These are phyloP conservation scores for Nannochloris sp. DNA, from an alignment of 139 green algal species.

Conservation along the genomic window DNA sequence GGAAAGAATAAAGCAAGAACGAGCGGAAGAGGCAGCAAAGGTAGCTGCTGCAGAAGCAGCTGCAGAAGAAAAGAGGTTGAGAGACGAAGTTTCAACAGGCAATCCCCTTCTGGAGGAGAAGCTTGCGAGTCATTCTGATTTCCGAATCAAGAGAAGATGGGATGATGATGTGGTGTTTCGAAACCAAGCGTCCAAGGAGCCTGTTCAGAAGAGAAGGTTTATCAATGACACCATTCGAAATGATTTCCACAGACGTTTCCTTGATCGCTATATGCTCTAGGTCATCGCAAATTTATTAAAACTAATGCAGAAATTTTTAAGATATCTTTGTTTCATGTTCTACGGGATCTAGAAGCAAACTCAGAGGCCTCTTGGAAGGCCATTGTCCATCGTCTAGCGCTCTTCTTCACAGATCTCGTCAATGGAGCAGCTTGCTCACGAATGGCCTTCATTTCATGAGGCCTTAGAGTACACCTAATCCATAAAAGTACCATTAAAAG, in stretches of 20 bases:
- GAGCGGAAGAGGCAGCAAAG: constrained; percentile 53
- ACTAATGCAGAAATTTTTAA: too few species aligned
- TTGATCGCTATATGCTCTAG: constrained; percentile 88
- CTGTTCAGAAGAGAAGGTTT: constrained; percentile 86
- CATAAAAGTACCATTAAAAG: constrained; percentile 26
- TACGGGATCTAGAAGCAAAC: not conserved
- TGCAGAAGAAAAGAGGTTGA: constrained; percentile 49
- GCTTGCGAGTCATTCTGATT: constrained; percentile 18
- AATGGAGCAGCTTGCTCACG: not conserved
- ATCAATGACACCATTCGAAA: constrained; percentile 98
- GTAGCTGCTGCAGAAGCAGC: constrained; percentile 47
- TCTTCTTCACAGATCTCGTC: constrained; percentile 5
- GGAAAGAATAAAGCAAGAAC: constrained; percentile 87
- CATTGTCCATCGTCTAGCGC: not conserved
- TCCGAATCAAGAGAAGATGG: constrained; percentile 73
- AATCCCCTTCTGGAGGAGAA: constrained; percentile 81
- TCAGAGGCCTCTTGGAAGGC: not conserved
- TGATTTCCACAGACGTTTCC: constrained; percentile 94
- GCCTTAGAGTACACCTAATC: constrained; percentile 31
- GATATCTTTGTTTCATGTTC: not conserved
- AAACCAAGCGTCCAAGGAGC: constrained; percentile 80
- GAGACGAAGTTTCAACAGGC: constrained; percentile 63
- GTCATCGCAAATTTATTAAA: not conserved
- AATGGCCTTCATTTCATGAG: constrained; percentile 17
- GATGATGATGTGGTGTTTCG: constrained; percentile 98